Evolutionary conservation across 2,329 filamentous ascomycete species (phyloP).

Genomic region (Trichoderma semiorbis): DNA sequence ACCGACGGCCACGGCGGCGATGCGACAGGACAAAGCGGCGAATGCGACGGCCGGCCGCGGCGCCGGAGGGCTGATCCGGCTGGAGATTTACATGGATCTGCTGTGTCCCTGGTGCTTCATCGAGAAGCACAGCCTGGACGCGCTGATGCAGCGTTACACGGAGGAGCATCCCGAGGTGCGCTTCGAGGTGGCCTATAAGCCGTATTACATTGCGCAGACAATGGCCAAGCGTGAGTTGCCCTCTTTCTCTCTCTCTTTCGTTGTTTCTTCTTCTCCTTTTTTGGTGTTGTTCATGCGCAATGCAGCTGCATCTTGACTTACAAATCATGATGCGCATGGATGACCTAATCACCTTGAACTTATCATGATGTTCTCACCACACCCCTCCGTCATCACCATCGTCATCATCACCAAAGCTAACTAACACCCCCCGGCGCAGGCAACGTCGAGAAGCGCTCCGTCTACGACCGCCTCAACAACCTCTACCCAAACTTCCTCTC

Average conservation of each 20-base stretch:
- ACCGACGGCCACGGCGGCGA: neutral
- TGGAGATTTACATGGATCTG: conserved; percentile 49
- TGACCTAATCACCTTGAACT: neutral
- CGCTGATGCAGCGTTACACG: conserved; percentile 42
- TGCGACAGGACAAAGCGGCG: neutral
- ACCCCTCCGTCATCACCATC: neutral
- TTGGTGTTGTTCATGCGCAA: neutral
- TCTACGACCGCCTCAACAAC: conserved; percentile 34
- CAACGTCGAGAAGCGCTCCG: conserved; percentile 35
- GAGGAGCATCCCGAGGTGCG: conserved; percentile 39
- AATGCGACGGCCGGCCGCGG: neutral
- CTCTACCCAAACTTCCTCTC: conserved; percentile 28
- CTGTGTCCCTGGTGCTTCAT: conserved; percentile 53
- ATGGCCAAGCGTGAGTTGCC: conserved; percentile 24
- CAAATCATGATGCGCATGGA: neutral
- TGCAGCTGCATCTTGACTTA: neutral
- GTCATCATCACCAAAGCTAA: neutral
- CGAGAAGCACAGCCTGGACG: conserved; percentile 44
- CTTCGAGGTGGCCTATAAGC: conserved; percentile 47
- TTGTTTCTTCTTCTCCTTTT: neutral
- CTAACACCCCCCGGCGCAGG: neutral
- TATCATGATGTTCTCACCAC: neutral
- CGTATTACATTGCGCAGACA: conserved; percentile 44
- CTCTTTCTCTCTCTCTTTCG: no score
- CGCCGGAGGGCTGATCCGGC: conserved; percentile 19